phyloP scores from a whole-genome alignment of 768 basidiomycete species.

The Russula abietina region DNA sequence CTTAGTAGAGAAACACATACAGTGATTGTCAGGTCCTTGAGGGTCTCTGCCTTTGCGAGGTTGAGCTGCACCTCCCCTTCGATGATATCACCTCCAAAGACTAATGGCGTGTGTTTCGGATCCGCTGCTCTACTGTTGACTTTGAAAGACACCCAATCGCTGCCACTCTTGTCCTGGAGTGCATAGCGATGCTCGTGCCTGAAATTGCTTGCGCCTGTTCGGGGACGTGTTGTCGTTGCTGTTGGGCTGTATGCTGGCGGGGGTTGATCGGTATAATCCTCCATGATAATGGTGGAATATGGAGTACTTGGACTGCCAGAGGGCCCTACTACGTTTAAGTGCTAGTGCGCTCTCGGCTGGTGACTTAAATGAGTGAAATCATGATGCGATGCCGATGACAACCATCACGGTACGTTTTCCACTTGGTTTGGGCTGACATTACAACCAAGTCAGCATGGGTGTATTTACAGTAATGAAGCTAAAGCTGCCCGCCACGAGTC shows the following conservation, averaged over 20 bases:
- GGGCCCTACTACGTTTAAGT: too few species aligned
- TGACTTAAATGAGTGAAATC: too few species aligned
- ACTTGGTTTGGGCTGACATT: too few species aligned
- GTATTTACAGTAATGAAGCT: too few species aligned
- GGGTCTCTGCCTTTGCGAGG: slow-evolving; percentile 13
- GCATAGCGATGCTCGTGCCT: slow-evolving; percentile 6
- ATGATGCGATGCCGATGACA: not conserved
- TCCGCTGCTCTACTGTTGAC: slow-evolving; percentile 17
- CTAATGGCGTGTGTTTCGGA: slow-evolving; percentile 12
- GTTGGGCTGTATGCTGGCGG: slow-evolving; percentile 6
- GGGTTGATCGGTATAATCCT: not conserved
- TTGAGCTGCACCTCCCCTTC: slow-evolving; percentile 13
- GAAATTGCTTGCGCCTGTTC: not conserved
- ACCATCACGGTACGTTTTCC: too few species aligned
- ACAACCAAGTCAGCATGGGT: too few species aligned
- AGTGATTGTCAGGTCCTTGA: slow-evolving; percentile 16
- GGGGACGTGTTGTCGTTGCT: not conserved
- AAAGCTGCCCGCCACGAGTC: too few species aligned
- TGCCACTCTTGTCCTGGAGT: not conserved
- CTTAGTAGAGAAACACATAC: not conserved
- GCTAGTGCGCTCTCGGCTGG: too few species aligned
- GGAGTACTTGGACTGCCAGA: not conserved
- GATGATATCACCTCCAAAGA: slow-evolving; percentile 18
- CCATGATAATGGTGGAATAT: not conserved
- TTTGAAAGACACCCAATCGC: slow-evolving; percentile 15